phyloP scores from a whole-genome alignment of 306 rosid species.

The Casuarina cunninghamiana region DNA sequence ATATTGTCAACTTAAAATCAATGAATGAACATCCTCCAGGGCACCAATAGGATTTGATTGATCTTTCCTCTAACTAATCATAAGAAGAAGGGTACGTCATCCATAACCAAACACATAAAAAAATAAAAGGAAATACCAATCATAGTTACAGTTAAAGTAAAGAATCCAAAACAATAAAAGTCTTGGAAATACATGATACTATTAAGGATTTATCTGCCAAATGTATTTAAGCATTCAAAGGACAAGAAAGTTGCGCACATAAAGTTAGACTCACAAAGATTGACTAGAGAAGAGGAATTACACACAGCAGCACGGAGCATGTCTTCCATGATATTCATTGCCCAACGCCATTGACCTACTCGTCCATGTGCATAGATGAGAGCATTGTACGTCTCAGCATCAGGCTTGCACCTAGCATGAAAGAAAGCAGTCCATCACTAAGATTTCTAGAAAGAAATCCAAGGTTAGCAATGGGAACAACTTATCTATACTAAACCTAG shows the following conservation, averaged over 20 bases:
- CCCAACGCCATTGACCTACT: constrained; percentile 97
- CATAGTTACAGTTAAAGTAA: background rate
- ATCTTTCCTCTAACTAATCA: background rate
- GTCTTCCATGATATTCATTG: constrained; percentile 92
- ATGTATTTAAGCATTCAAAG: constrained; percentile 27
- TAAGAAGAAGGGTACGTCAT: background rate
- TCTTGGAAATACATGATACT: constrained; percentile 8
- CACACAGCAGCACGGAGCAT: constrained; percentile 98
- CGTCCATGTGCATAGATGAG: constrained; percentile 92
- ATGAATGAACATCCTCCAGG: background rate
- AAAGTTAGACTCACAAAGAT: constrained; percentile 50
- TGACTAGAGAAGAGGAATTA: constrained; percentile 69
- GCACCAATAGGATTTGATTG: background rate
- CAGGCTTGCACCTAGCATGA: constrained; percentile 82
- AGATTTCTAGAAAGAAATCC: background rate
- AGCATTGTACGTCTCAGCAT: constrained; percentile 85
- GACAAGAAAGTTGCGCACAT: constrained; percentile 43
- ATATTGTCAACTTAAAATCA: background rate
- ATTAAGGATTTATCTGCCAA: constrained; percentile 8
- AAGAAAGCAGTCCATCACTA: constrained; percentile 1
- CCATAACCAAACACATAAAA: too few relatives aligned
- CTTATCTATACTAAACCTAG: constrained; percentile 10
- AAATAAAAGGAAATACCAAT: background rate
- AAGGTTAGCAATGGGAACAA: background rate
- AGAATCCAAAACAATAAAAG: background rate